Percentiles rank a stretch among this genome's conserved stretches.
Conservation (phyloP, 2,329 filamentous ascomycete species). For the Tolypocladium capitatum region DNA sequence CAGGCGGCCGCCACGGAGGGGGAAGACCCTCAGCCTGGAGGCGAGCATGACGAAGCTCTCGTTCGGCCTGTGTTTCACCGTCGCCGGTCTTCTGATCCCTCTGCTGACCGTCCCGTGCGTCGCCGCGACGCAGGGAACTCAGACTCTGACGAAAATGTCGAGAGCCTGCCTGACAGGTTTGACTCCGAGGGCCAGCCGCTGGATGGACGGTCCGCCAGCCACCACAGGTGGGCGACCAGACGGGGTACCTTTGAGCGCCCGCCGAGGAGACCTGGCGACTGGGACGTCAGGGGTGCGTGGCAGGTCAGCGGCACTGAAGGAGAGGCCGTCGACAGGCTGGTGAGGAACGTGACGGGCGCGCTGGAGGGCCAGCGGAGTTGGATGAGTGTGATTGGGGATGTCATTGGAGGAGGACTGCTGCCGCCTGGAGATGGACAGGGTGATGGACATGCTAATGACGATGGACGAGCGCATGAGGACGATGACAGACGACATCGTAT, state of each 20-base stretch:
- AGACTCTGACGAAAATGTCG: constrained; percentile 24
- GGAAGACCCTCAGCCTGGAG: constrained; percentile 5
- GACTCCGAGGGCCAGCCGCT: constrained; percentile 29
- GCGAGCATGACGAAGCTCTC: constrained; percentile 6
- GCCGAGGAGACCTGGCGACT: constrained; percentile 17
- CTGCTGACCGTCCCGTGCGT: constrained; percentile 16
- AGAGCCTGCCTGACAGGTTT: constrained; percentile 34
- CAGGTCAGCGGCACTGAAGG: constrained; percentile 29
- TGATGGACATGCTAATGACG: constrained; percentile 7
- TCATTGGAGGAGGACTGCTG: constrained; percentile 13
- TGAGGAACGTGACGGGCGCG: constrained; percentile 13
- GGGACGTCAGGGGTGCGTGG: constrained; percentile 29
- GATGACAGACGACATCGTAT: background rate
- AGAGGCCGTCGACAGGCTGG: constrained; percentile 23
- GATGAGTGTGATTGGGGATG: constrained; percentile 16
- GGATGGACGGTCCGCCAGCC: constrained; percentile 9
- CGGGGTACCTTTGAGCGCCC: constrained; percentile 29
- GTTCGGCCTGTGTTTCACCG: constrained; percentile 8
- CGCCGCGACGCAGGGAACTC: constrained; percentile 9
- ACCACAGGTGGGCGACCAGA: constrained; percentile 20
- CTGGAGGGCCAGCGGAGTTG: constrained; percentile 18
- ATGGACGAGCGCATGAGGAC: constrained; percentile 6
- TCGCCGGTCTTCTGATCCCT: constrained; percentile 21
- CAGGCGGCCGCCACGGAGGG: constrained; percentile 15
- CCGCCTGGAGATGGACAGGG: constrained; percentile 3